Base-by-base conservation (phyloP, 139 green algal species). In the Parachlorella kessleri region DNA sequence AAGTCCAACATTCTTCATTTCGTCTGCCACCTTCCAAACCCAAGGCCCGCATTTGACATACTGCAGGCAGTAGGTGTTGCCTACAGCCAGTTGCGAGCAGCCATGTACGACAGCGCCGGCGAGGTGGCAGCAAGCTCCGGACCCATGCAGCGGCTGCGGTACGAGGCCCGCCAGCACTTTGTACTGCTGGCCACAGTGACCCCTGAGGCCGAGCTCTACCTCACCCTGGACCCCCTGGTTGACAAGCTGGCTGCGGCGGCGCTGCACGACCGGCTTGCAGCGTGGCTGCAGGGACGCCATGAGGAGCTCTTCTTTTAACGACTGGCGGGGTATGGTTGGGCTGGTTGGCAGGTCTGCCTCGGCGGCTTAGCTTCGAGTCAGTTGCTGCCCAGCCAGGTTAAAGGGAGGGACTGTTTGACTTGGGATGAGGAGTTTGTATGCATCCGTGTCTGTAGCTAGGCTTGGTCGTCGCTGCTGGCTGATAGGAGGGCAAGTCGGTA, bases 11-110 rank as follows among this genome's bases (percentile, higher is more conserved):
- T n/a, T n/a, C n/a, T n/a, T n/a, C n/a, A n/a, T n/a, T n/a, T n/a
- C n/a, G n/a, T n/a, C n/a, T n/a, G n/a, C n/a, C n/a, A n/a, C n/a
- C n/a, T n/a, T n/a, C n/a, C n/a, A n/a, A n/a, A n/a, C n/a, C n/a
- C n/a, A n/a, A n/a, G n/a, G n/a, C n/a, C n/a, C n/a, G n/a, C n/a
- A n/a, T n/a, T n/a, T n/a, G n/a, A n/a, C n/a, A n/a, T 24, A 3
- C 42, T 55, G 67, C 74, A 87, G 67, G 10, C 55, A 3, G 32
- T 83, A 7, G 48, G 73, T 10, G 72, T 84, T 8, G 70, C 68
- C 5, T 84, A 81, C 66, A 76, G 77, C 10, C 77, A 87, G 59
- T n/a, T 87, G 40, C 70, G 82, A 1, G 82, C 82, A 8, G 78
- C 74, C 23, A 78, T 81, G 82, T 87, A 72, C 55, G 82, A 82